Base-by-base conservation (phyloP, 495 filamentous ascomycete genomes). In the Daldinia vernicosa region DNA sequence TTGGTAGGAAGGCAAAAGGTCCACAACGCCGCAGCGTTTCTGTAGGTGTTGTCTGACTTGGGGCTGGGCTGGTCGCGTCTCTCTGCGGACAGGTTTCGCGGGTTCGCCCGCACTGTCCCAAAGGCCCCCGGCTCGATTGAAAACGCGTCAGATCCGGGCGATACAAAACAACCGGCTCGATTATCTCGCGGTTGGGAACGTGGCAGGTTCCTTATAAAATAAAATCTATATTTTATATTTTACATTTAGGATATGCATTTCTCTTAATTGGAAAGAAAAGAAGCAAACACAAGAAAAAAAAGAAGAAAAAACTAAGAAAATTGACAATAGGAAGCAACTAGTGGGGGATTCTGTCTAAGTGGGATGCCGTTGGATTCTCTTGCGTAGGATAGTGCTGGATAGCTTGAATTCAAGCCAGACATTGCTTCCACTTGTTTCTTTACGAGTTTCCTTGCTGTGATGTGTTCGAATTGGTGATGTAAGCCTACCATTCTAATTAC, bases 31-130 rank as follows among this genome's bases (percentile, higher is more conserved):
- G 28, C 62, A 63, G 24, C 40, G 27, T 35, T 63, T 63, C 66
- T 54, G 66, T 35, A 53, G 39, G 70, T 19, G 6, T 32, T 45
- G 30, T 60, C 17, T 14, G 58, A 63, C 68, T 64, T 56, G 69
- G 76, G 80, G 78, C 75, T 77, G 74, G 81, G 80, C 81, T 83
- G 81, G 81, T 83, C 81, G 77, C 80, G 80, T 83, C 80, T 83
- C 81, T 74, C 74, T 57, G 78, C 70, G 69, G 75, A 71, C 74
- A 78, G 75, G 19, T 75, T 57, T 47, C 60, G 28, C 66, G 76
- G 74, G 76, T 79, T 78, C 68, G 63, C 78, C 79, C 79, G 77
- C 60, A 47, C 76, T 80, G 76, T 75, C 78, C 62, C 75, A 66
- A 78, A 80, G 64, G 76, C 77, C 78, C 74, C 59, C 74, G 53